Base-by-base conservation (phyloP, 768 basidiomycete genomes). In the Amanita inopinata region DNA sequence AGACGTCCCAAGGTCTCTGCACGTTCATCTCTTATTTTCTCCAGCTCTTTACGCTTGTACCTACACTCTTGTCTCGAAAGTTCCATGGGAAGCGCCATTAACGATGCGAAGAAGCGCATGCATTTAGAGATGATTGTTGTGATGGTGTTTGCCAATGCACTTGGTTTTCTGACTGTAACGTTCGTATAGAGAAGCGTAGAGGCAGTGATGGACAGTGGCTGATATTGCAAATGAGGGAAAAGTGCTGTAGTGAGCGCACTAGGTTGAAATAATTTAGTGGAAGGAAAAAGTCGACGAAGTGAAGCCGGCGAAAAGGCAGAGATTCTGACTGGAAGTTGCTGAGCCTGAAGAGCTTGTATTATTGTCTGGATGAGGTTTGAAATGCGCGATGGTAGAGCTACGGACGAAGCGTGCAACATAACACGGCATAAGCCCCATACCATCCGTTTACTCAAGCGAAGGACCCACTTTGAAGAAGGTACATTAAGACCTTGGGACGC, bases 391-490 rank as follows among this genome's bases (percentile, higher is more conserved):
- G 78, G 76, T 10, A 71, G 54, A 5, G 75, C 76, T 78, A 33
- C 7, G 43, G 20, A 33, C 9, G 11, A 37, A 25, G 28, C 46
- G 24, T 25, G 54, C 43, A 45, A 7, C 18, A 5, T 36, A 33
- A 42, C 10, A 17, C 27, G 4, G 25, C 10, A 12, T 17, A n/a
- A n/a, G n/a, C n/a, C n/a, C n/a, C n/a, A n/a, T n/a, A n/a, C n/a
- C n/a, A n/a, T n/a, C n/a, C n/a, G n/a, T 3, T n/a, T 12, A 7
- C 15, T 22, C 17, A 37, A 24, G 19, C 35, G 12, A 17, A 15
- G 32, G 31, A 66, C 80, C 51, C 54, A 93, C 89, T 86, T 65
- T 92, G 85, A 1, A 93, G 48, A 19, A 93, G 66, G 59, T 84
- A 90, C 54, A 73, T 62, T 2, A 71, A 70, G 7, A 81, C 68